Evolutionary conservation across 1,284 basidiomycete genomes (phyloP), one percentile per base, ranked within the genome.

Genomic region (Sporisorium iseilematis-ciliati): DNA sequence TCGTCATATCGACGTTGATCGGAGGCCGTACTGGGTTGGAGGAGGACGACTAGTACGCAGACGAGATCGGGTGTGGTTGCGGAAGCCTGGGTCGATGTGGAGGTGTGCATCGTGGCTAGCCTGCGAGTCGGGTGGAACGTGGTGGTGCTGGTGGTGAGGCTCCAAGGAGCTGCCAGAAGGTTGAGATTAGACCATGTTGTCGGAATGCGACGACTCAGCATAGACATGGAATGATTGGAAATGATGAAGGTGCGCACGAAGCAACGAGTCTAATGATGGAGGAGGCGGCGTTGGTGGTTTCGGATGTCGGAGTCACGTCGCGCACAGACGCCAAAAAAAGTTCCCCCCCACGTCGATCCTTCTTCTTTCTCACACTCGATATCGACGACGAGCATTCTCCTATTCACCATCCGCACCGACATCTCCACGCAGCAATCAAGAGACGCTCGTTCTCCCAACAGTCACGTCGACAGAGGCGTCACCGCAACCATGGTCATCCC

Each of bases 401-500:
- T 33, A 8, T 33, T 11, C 33, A 8, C 7, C 33, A 12, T 33
- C 38, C 14, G 21, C n/a, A 42, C 33, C 51, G 21, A 40, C 51
- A 38, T 21, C 20, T 25, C 3, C 16, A 25, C 46, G 12, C 25
- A n/a, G n/a, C n/a, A n/a, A 20, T 21, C 51, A 16, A 7, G 16
- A 53, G 43, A 20, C 20, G 6, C 5, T 21, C 12, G 20, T 26
- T 23, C 8, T 16, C 23, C 43, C 1, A 45, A 11, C 2, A n/a
- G 2, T n/a, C 31, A 23, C 52, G 35, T 20, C 6, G 11, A 35
- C 4, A 21, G 10, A 33, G 31, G 10, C n/a, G n/a, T 33, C 43
- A 10, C 8, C n/a, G 18, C 35, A 7, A 52, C 1, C 16, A 69
- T 77, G 65, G 14, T 63, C 31, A 35, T 66, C 2, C 75, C 75